These are phyloP conservation scores for Parathielavia appendiculata DNA, from an alignment of 495 filamentous ascomycete genomes.

Conservation along the genomic window DNA sequence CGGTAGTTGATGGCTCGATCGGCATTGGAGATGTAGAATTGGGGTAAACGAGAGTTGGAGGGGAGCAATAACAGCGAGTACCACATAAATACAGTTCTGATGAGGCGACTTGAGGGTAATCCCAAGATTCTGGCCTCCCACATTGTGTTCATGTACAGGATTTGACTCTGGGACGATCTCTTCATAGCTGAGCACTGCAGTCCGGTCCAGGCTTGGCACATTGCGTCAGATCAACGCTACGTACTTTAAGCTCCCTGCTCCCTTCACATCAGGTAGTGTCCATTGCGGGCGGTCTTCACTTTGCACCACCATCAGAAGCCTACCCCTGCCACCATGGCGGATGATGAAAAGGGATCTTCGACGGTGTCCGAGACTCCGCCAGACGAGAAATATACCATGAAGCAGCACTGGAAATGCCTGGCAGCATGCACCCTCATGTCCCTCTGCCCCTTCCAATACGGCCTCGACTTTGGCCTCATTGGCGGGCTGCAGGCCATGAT, in stretches of 20 bases:
- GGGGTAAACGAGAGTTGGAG: neutral
- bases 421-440: constrained; percentile 44
- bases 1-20: neutral
- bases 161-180: too few species aligned
- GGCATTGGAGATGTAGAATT: neutral
- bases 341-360: neutral
- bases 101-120: too few species aligned
- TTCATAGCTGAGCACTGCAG: too few species aligned
- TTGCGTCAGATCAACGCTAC: too few species aligned
- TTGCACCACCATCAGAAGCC: too few species aligned
- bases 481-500: constrained; percentile 59
- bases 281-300: too few species aligned
- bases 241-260: too few species aligned
- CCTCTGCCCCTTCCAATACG: constrained; percentile 57
- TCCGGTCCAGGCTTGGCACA: too few species aligned
- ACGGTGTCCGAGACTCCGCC: neutral
- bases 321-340: neutral
- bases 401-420: constrained; percentile 40
- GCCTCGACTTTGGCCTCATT: constrained; percentile 57
- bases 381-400: constrained; percentile 10
- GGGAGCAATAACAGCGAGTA: too few species aligned
- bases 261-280: too few species aligned
- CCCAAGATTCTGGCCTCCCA: too few species aligned
- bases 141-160: too few species aligned
- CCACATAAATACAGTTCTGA: neutral